Base-by-base conservation (phyloP, 768 basidiomycete genomes). In the Panaeolus papilionaceus region DNA sequence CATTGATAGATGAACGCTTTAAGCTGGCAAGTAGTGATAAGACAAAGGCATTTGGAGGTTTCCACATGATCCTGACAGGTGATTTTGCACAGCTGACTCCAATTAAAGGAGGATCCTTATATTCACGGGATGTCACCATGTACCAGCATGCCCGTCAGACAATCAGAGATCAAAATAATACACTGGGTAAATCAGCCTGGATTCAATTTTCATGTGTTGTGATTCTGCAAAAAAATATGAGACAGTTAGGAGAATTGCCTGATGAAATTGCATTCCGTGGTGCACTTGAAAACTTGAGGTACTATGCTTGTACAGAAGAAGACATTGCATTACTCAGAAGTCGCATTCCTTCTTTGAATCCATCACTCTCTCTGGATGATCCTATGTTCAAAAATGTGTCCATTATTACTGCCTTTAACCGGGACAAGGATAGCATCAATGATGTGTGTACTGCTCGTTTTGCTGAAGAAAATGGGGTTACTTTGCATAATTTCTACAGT, bases 1-100 rank as follows among this genome's bases (percentile, higher is more conserved):
- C 76, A 45, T 61, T 51, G 0, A 80, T 81, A 0, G 73, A 71
- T 66, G 65, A 66, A 8, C 64, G 64, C 16, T 67, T 80, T 4
- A 62, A 69, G 28, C 62, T 67, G 20, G 72, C 73, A 4, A 72
- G 64, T 14, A 67, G 69, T 18, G 51, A 66, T 1, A n/a, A n/a
- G 4, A 38, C 12, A 71, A 71, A 44, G n/a, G 68, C 77, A 7
- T 83, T 80, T 75, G 79, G 80, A 18, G 79, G 81, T 0, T 63
- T 77, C 0, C 80, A 76, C 61, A 71, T 83, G 39, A 79, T 83
- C 14, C 71, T 82, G 61, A 77, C 81, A 10, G 82, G 81, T 8
- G 80, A 83, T 66, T 82, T 83, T 74, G 81, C 79, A 1, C 81
- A 83, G 62, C 64, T 83, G 2, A 78, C 78, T 1, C 81, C 76